Percentiles rank a stretch among this genome's conserved stretches.
phyloP scores from a whole-genome alignment of 2,329 filamentous ascomycete species.

The Fusarium fracticaudum region DNA sequence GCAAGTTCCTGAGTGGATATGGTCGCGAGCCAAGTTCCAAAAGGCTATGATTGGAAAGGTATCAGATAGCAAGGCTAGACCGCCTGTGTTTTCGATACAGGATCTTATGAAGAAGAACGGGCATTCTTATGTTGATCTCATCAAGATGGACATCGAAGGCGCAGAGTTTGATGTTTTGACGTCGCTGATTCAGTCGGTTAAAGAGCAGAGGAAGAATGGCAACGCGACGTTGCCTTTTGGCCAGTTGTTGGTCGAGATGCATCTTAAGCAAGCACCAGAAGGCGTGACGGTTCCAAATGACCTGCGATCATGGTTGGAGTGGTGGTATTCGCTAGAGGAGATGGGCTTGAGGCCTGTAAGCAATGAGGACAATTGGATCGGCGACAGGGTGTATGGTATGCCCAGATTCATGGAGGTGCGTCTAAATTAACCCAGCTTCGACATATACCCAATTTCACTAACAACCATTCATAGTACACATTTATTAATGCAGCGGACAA shows the following conservation, averaged over 20 bases:
- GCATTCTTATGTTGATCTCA: background rate
- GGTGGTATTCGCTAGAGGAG: background rate
- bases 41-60: background rate
- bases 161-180: background rate
- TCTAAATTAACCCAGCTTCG: fast-evolving
- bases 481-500: background rate
- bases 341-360: background rate
- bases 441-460: fast-evolving
- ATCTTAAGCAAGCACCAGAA: background rate
- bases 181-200: background rate
- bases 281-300: background rate
- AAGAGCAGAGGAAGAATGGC: background rate
- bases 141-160: slow-evolving; percentile 1
- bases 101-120: background rate
- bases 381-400: background rate
- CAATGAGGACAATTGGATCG: background rate
- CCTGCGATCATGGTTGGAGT: background rate
- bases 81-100: background rate
- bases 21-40: background rate
- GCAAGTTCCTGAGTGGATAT: background rate
- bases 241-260: background rate
- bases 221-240: background rate
- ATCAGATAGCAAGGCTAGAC: background rate
- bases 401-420: background rate
- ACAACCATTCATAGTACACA: background rate